These are phyloP conservation scores for Fusarium chlamydosporum DNA, from an alignment of 2,329 filamentous ascomycete species.

Conservation along the genomic window DNA sequence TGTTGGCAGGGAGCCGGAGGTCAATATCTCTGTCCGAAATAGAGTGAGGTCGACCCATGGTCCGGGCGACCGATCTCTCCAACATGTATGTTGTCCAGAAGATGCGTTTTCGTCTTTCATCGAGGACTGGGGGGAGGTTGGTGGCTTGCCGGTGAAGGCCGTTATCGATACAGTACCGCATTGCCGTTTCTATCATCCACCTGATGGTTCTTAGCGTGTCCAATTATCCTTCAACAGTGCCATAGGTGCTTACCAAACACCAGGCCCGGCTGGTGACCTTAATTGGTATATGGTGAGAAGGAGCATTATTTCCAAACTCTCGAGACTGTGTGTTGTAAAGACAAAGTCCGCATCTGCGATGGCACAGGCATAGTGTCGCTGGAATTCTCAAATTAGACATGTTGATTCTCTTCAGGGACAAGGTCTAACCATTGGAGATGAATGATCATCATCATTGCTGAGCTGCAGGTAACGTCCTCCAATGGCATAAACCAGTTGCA, in stretches of 20 bases:
- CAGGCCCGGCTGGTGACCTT: background rate
- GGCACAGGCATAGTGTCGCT: conserved; percentile 1
- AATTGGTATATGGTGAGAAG: conserved; percentile 16
- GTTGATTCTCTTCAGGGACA: rapidly evolving
- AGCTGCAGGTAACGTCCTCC: conserved; percentile 17
- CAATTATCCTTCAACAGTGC: rapidly evolving
- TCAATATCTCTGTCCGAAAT: conserved; percentile 16
- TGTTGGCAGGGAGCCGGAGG: background rate
- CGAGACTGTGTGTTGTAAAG: background rate
- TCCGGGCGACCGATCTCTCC: conserved; percentile 3
- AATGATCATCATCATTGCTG: conserved; percentile 6
- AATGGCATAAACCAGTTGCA: conserved; percentile 11
- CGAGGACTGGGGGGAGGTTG: background rate
- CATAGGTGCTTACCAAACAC: background rate
- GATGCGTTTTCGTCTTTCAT: background rate
- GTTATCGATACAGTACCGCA: conserved; percentile 4
- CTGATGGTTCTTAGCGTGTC: background rate
- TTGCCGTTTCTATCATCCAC: conserved; percentile 17
- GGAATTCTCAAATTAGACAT: background rate
- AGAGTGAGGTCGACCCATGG: conserved; percentile 18
- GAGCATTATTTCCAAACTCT: conserved; percentile 18
- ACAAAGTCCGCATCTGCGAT: conserved; percentile 3
- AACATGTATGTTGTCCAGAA: conserved; percentile 20
- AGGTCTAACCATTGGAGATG: background rate
- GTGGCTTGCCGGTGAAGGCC: conserved; percentile 1